Percentiles rank a stretch among this genome's conserved stretches.
These are phyloP conservation scores for Schrenkiella parvula DNA, from an alignment of 345 rosid genomes.

Conservation along the genomic window DNA sequence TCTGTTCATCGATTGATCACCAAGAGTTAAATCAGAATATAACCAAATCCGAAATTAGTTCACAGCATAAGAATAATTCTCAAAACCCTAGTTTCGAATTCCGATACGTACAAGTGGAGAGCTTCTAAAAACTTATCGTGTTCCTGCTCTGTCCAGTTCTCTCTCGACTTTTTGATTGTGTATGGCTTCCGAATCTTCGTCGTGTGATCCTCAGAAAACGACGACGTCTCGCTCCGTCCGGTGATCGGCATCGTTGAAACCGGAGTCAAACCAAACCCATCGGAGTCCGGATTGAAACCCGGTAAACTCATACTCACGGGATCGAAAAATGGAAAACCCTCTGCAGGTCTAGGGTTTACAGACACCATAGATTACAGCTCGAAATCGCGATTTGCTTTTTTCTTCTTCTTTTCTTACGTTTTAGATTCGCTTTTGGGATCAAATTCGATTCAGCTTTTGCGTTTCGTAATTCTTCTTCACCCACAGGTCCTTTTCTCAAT, in stretches of 20 bases:
- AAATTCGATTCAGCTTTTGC: constrained; percentile 1
- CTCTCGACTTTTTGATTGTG: constrained; percentile 88
- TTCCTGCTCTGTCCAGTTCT: constrained; percentile 96
- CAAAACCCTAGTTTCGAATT: not conserved
- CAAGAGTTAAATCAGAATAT: not conserved
- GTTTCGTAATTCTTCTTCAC: constrained; percentile 12
- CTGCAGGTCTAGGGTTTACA: constrained; percentile 46
- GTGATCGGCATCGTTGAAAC: constrained; percentile 6
- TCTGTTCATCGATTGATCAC: constrained; percentile 31
- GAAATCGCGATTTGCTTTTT: not conserved
- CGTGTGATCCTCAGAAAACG: constrained; percentile 46
- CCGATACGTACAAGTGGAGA: constrained; percentile 62
- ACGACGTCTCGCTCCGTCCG: constrained; percentile 14
- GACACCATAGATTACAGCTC: constrained; percentile 51
- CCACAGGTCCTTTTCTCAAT: not conserved
- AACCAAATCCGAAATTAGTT: no score
- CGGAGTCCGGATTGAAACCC: constrained; percentile 30
- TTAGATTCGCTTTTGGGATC: constrained; percentile 3
- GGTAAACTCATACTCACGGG: constrained; percentile 51
- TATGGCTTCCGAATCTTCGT: constrained; percentile 92
- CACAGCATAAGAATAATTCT: no score
- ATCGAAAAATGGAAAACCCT: constrained; percentile 56
- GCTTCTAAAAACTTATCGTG: constrained; percentile 97
- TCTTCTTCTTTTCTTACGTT: no score
- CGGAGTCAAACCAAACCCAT: not conserved